Evolutionary conservation across 2,329 filamentous ascomycete genomes (phyloP), one percentile per base, ranked within the genome.

Genomic region (Talaromyces sp.): DNA sequence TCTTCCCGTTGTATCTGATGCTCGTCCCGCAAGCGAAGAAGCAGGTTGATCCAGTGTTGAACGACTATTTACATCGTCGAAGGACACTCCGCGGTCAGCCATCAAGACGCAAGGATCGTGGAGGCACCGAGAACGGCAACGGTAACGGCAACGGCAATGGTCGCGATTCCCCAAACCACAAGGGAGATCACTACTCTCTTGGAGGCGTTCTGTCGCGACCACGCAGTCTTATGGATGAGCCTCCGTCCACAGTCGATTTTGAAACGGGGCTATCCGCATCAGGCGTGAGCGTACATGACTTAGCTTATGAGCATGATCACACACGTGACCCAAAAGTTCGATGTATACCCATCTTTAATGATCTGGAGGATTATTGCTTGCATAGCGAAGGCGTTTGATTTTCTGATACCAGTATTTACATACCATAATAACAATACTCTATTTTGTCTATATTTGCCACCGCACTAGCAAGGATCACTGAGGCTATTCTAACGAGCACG

Each of bases 1-100:
- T 87, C 5, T 84, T 86, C 68, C 83, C 85, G 0, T 52, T 87
- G 4, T 85, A 84, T 71, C 76, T 87, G 62, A 85, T 84, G 65
- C 43, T 79, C 1, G 73, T 82, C 22, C 79, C 80, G 0, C 76
- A 77, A 1, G 82, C 82, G 24, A 78, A 81, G 67, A 75, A 75
- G 59, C 79, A 87, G 58, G 82, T 85, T 6, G 84, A 85, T 65
- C 83, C 83, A 0, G 74, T 81, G 3, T 74, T 77, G 5, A 57
- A 63, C 27, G 59, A 64, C 24, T 60, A 66, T 47, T 22, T 66
- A 4, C 63, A 54, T 6, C 63, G 58, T 2, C 62, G 48, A 24
- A 14, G 14, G 22, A 47, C 31, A 1, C 41, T 24, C 33, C 60
- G 52, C 45, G 65, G 50, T 14, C 54, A 60, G 14, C 50, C 62